Percentiles rank a stretch among this genome's conserved stretches.
phyloP scores from a whole-genome alignment of 1,284 basidiomycete species.

The Puccinia novopanici region DNA sequence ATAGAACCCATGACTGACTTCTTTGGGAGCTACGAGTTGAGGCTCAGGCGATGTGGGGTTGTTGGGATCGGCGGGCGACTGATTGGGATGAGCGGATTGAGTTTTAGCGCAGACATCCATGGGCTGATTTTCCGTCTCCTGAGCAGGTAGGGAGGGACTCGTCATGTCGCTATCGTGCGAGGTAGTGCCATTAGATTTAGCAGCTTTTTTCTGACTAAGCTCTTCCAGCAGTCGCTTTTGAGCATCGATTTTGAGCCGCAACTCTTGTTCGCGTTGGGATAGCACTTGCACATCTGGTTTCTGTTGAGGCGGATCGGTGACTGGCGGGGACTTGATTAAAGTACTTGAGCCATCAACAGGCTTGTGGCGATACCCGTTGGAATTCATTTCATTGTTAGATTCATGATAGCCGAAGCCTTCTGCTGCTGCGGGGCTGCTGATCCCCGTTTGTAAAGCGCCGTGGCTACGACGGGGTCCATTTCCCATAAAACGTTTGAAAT shows the following conservation, averaged over 20 bases:
- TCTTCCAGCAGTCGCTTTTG: conserved; percentile 39
- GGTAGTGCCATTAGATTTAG: background rate
- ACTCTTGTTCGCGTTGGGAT: conserved; percentile 41
- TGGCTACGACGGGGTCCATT: background rate
- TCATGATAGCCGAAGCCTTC: background rate
- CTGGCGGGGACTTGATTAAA: background rate
- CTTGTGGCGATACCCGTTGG: conserved; percentile 27
- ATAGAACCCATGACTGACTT: background rate
- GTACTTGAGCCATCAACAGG: background rate
- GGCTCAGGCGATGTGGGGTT: background rate
- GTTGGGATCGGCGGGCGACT: background rate
- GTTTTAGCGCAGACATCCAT: background rate
- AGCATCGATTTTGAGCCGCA: conserved; percentile 41
- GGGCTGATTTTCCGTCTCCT: background rate
- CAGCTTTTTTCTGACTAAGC: conserved; percentile 36
- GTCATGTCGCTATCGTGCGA: conserved; percentile 1
- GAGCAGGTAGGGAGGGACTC: background rate
- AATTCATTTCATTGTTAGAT: background rate
- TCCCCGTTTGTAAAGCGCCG: conserved; percentile 1
- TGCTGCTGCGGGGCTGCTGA: background rate
- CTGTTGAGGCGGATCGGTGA: background rate
- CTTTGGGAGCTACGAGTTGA: background rate
- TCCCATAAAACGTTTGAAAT: conserved; percentile 15
- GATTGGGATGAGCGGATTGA: background rate
- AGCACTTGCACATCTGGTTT: conserved; percentile 9